Evolutionary conservation across 106 monocot species (phyloP), one percentile per base, ranked within the genome.

Genomic region (Platanthera guangdongensis): DNA sequence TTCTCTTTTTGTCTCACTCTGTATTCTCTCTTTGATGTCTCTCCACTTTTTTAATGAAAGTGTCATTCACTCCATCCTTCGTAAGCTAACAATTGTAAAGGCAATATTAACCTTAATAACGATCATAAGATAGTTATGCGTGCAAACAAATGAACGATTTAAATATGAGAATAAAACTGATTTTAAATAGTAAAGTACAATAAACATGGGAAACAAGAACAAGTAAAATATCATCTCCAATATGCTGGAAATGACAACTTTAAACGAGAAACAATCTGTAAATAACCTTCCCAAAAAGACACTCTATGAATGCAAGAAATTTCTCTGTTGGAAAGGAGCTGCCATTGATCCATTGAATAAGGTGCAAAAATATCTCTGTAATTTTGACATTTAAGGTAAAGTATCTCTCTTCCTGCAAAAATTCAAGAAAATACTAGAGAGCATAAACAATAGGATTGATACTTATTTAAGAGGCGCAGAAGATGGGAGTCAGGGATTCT

Each of bases 371-470:
- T 12, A 86, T 88, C 79, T 86, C 88, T 53, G 79, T 52, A 57
- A 93, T 86, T 73, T 74, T 84, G 32, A 86, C 60, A 79, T 93
- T 85, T 77, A 93, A 75, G 60, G 75, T 73, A 54, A 86, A 84
- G 80, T 80, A 85, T 83, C 19, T 85, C 53, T 86, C 84, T 68
- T 59, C 88, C 93, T 93, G 90, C 71, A 79, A 82, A 67, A 1
- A 49, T 49, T 47, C 5, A 72, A 14, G 75, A 22, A 73, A 72
- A 59, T 68, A 63, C 6, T 60, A 60, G 21, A 18, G 8, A 15
- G 53, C 18, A 16, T 52, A 46, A 68, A n/a, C 12, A 52, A 14
- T 7, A 47, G 70, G 11, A 71, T 7, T 48, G 48, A 13, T 15
- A 47, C 13, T 48, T 60, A 60, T 60, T 60, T 60, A 21, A 21